These are phyloP conservation scores for Diaporthe sp. DNA, from an alignment of 2,329 filamentous ascomycete species.

Conservation along the genomic window DNA sequence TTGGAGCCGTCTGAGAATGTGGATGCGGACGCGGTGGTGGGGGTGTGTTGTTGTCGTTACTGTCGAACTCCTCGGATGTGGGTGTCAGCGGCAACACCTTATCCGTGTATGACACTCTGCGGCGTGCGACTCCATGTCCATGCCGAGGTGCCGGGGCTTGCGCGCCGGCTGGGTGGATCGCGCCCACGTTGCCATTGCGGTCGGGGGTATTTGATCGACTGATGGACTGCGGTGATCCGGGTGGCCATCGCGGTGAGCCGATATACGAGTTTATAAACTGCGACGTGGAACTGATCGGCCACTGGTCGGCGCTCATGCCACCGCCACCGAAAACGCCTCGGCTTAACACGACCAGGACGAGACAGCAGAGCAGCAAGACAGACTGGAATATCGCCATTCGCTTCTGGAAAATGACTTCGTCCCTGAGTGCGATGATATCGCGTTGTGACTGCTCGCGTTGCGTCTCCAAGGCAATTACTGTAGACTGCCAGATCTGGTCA, in stretches of 20 bases:
- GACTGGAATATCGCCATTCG: constrained; percentile 95
- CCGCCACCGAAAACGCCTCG: constrained; percentile 59
- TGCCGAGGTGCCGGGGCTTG: neutral
- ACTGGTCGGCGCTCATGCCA: constrained; percentile 35
- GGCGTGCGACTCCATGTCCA: constrained; percentile 5
- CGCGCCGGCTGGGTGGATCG: neutral
- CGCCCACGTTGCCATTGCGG: neutral
- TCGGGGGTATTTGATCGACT: constrained; percentile 33
- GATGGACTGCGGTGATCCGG: constrained; percentile 34
- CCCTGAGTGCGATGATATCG: constrained; percentile 91
- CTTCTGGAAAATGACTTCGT: constrained; percentile 90
- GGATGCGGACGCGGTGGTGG: constrained; percentile 14
- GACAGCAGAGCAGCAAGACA: constrained; percentile 86
- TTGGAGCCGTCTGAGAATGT: constrained; percentile 3
- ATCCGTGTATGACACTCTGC: constrained; percentile 45
- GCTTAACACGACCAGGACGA: constrained; percentile 89
- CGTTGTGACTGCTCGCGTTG: constrained; percentile 87
- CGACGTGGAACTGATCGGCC: constrained; percentile 35
- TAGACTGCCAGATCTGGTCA: constrained; percentile 96
- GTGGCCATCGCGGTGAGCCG: constrained; percentile 36
- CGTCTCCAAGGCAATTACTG: constrained; percentile 89
- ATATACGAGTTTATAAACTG: constrained; percentile 41
- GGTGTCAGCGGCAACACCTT: constrained; percentile 53
- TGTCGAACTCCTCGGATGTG: constrained; percentile 46
- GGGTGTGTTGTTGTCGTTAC: constrained; percentile 43